Evolutionary conservation across 2,329 filamentous ascomycete genomes (phyloP).

Genomic region (Penicillium sp.): DNA sequence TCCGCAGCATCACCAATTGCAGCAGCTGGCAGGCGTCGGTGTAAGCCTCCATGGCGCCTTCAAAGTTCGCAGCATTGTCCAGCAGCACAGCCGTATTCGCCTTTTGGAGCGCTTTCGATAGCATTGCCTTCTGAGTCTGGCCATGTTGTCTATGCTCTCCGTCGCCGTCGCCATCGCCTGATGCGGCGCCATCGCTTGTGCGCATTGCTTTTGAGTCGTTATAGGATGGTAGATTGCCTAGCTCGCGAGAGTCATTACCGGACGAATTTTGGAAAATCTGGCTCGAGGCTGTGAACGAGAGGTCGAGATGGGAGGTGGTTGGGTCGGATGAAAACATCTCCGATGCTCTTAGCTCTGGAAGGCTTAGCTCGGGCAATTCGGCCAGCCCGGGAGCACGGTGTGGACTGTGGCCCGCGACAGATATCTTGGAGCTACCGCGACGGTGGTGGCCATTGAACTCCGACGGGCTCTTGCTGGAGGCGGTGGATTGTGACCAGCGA

Average conservation of each 20-base stretch:
- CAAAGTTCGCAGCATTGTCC: constrained; percentile 94
- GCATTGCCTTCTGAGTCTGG: constrained; percentile 90
- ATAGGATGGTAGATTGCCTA: constrained; percentile 14
- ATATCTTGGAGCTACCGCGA: constrained; percentile 27
- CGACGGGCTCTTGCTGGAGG: constrained; percentile 46
- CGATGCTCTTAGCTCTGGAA: constrained; percentile 22
- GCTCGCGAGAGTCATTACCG: constrained; percentile 6
- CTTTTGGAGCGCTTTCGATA: constrained; percentile 92
- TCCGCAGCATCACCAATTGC: constrained; percentile 83
- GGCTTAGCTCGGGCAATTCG: constrained; percentile 21
- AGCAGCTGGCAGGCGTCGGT: constrained; percentile 85
- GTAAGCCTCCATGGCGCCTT: constrained; percentile 88
- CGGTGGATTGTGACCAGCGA: constrained; percentile 61
- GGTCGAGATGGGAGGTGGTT: constrained; percentile 22
- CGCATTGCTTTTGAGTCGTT: constrained; percentile 18
- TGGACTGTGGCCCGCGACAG: constrained; percentile 23
- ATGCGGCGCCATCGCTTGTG: constrained; percentile 28
- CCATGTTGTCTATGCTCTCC: constrained; percentile 41
- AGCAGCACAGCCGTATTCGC: constrained; percentile 94
- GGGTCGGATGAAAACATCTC: constrained; percentile 20
- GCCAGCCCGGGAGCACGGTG: constrained; percentile 7
- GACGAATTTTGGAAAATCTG: constrained; percentile 20
- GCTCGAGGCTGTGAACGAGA: constrained; percentile 26
- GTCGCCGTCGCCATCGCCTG: constrained; percentile 27
- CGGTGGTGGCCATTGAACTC: constrained; percentile 28